A percentile compares a stretch with the other conserved stretches of the same genome.
Conservation (phyloP, 208 protist species). For the Phytomonas serpens region DNA sequence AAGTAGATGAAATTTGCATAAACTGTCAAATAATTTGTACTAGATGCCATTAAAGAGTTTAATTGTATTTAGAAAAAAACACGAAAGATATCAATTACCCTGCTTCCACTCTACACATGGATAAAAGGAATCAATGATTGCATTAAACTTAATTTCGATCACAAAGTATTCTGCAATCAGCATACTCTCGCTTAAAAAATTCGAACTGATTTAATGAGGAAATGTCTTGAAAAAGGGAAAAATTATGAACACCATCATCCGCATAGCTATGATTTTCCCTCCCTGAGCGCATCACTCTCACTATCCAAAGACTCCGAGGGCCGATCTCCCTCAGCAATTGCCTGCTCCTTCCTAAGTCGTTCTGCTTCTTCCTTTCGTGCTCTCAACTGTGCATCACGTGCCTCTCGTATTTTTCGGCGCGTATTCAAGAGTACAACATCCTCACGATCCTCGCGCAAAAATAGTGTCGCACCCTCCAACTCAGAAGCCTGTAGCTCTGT, state of each 20-base stretch:
- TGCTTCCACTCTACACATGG: neutral
- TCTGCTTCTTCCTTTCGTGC: slow-evolving; percentile 72
- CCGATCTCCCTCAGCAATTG: slow-evolving; percentile 40
- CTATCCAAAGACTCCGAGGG: neutral
- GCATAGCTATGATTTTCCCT: neutral
- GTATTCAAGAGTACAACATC: slow-evolving; percentile 82
- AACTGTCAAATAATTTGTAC: neutral
- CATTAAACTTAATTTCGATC: neutral
- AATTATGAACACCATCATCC: slow-evolving; percentile 1
- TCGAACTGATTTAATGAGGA: neutral
- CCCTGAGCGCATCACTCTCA: neutral
- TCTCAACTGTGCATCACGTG: slow-evolving; percentile 65
- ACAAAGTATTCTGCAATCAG: neutral
- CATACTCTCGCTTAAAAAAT: neutral
- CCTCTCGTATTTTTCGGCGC: slow-evolving; percentile 67
- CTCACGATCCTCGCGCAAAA: slow-evolving; percentile 81
- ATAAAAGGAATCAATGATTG: neutral
- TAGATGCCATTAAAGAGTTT: neutral
- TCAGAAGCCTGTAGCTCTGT: slow-evolving; percentile 80
- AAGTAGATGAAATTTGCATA: neutral
- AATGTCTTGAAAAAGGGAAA: slow-evolving; percentile 1
- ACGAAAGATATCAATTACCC: neutral
- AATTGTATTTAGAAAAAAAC: neutral
- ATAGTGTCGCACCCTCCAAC: slow-evolving; percentile 75
- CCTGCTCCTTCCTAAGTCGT: slow-evolving; percentile 32